phyloP scores from a whole-genome alignment of 768 basidiomycete genomes.

The Boletus rex-veris region DNA sequence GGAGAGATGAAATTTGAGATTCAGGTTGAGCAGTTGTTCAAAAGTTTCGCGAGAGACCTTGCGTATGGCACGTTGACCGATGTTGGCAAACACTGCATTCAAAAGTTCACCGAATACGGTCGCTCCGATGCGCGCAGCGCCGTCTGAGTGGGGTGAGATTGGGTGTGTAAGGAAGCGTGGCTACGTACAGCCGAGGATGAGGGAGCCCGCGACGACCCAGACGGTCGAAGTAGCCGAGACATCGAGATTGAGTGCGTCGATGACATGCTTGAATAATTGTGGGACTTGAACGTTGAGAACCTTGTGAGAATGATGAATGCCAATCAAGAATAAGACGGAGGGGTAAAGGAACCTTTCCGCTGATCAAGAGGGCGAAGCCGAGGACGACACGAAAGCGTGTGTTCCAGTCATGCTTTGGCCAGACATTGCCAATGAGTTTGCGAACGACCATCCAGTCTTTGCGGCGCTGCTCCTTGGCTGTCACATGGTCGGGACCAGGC shows the following conservation, averaged over 20 bases:
- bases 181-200: constrained; percentile 85
- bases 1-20: constrained; percentile 88
- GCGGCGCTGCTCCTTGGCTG: constrained; percentile 51
- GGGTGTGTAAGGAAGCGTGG: not conserved
- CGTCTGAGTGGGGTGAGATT: constrained; percentile 53
- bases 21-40: constrained; percentile 85
- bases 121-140: constrained; percentile 83
- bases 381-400: constrained; percentile 79
- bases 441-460: constrained; percentile 88
- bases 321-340: not conserved
- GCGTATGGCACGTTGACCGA: constrained; percentile 91
- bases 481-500: constrained; percentile 5
- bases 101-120: constrained; percentile 88
- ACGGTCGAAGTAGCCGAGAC: constrained; percentile 72
- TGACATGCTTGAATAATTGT: constrained; percentile 86
- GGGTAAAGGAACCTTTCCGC: constrained; percentile 67
- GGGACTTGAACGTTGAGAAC: constrained; percentile 98
- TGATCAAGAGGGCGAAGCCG: constrained; percentile 75
- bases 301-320: constrained; percentile 37
- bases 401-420: constrained; percentile 84
- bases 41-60: constrained; percentile 96
- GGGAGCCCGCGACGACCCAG: constrained; percentile 87
- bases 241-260: constrained; percentile 86
- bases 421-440: constrained; percentile 81
- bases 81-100: constrained; percentile 94